Evolutionary conservation across 2,329 filamentous ascomycete species (phyloP), one percentile per base, ranked within the genome.

Genomic region (Bipolaris victoriae): DNA sequence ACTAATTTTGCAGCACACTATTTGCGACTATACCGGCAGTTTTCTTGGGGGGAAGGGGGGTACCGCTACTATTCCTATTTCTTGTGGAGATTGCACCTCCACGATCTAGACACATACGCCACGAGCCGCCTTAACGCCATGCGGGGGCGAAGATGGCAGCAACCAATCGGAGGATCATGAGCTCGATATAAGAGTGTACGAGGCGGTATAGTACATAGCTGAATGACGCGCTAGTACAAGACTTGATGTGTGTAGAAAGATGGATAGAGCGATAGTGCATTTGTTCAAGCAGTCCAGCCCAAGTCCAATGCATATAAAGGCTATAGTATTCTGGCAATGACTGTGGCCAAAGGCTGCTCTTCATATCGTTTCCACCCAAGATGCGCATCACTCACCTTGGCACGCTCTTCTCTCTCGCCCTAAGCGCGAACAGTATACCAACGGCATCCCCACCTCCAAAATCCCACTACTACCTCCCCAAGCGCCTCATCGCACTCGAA

Each of bases 401-500:
- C 7, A 43, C 40, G 4, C 22, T 43, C 15, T 26, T 43, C 13
- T 24, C 40, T 7, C 40, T 43, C 7, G 22, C 40, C 40, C 20
- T 43, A 15, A 15, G 22, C 11, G 40, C 13, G 9, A 43, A 10
- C 22, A 26, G 40, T 24, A 43, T 43, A 26, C 40, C 40, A 6
- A 55, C 26, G 45, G 40, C 22, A 9, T 22, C 40, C 13, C 22
- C 16, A 3, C 55, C 37, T 11, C 33, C n/a, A 4, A 47, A 47
- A 15, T 18, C 50, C 7, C 29, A 31, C 29, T 47, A 11, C 37
- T 52, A 53, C 15, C 56, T 62, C 5, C 56, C 60, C 26, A 49
- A 50, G 18, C 60, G 57, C 24, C 50, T 60, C 26, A 55, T 60
- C 15, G 57, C 50, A 20, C 48, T 60, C 7, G 57, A 60, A 41